These are phyloP conservation scores for Linum lewisii DNA, from an alignment of 345 rosid species.

Conservation along the genomic window DNA sequence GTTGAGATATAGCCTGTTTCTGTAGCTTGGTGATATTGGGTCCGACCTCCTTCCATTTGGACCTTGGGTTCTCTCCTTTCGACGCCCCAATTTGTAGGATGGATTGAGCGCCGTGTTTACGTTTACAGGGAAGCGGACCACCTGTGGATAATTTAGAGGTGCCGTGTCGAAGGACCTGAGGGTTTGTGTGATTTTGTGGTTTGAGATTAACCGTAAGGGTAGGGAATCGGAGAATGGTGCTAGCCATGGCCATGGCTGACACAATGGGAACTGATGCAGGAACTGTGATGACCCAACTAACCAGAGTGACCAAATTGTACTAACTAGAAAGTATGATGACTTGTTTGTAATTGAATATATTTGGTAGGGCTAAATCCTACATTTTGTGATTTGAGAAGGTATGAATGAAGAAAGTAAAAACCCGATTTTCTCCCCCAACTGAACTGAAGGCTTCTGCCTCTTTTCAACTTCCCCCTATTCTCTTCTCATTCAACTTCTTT, in stretches of 20 bases:
- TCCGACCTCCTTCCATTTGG: slow-evolving; percentile 49
- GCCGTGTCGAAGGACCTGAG: background rate
- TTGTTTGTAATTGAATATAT: too few species aligned
- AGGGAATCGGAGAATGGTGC: background rate
- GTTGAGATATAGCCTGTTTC: slow-evolving; percentile 38
- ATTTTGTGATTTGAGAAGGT: too few species aligned
- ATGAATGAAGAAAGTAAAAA: too few species aligned
- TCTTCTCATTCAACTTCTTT: too few species aligned
- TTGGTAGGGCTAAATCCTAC: too few species aligned
- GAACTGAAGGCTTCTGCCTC: too few species aligned
- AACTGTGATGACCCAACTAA: too few species aligned
- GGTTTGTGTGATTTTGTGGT: background rate
- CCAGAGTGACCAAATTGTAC: too few species aligned
- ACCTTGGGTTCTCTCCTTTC: slow-evolving; percentile 27
- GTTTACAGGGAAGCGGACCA: background rate
- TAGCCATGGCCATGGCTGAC: background rate
- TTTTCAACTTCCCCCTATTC: too few species aligned
- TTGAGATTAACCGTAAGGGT: background rate
- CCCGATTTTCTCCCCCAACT: too few species aligned
- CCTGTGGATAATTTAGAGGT: background rate
- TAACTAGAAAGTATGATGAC: too few species aligned
- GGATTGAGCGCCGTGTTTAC: background rate
- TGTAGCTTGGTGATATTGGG: slow-evolving; percentile 34
- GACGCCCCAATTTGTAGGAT: background rate
- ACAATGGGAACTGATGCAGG: background rate